Evolutionary conservation across 352 stramenopile species (phyloP).

Genomic region (Globisporangium perplexum): DNA sequence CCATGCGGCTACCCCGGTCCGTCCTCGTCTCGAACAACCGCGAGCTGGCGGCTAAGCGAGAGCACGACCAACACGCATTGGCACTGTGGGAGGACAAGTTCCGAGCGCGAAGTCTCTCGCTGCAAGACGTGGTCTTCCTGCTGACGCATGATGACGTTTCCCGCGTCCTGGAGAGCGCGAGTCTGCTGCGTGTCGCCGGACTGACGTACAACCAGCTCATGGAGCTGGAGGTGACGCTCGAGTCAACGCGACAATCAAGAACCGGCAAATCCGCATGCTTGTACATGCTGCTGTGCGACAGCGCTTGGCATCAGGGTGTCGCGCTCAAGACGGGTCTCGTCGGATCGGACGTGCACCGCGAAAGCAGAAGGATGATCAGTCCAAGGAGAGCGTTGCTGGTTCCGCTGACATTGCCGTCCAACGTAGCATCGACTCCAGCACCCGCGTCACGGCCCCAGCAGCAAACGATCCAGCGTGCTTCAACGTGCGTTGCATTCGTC

Average conservation of each 20-base stretch:
- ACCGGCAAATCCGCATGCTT: not conserved
- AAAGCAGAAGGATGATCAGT: not conserved
- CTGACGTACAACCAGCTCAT: constrained; percentile 46
- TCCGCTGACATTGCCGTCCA: not conserved
- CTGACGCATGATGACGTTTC: constrained; percentile 32
- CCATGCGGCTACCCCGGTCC: no score
- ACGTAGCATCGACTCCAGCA: not conserved
- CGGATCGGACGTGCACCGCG: not conserved
- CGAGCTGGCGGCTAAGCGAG: not conserved
- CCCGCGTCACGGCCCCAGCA: no score
- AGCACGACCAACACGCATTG: constrained; percentile 16
- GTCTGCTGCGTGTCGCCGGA: constrained; percentile 23
- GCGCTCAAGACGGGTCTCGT: constrained; percentile 10
- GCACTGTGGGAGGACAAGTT: constrained; percentile 64
- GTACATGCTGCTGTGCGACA: constrained; percentile 12
- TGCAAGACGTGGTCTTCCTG: constrained; percentile 41
- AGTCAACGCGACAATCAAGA: not conserved
- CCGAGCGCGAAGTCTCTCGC: constrained; percentile 19
- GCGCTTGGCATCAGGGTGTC: constrained; percentile 14
- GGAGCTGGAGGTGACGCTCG: constrained; percentile 45
- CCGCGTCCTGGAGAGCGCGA: constrained; percentile 33
- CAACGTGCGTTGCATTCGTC: not conserved
- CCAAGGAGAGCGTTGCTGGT: constrained; percentile 2
- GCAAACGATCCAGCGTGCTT: not conserved
- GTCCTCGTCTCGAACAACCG: not conserved